Evolutionary conservation across 352 stramenopile genomes (phyloP).

Genomic region (Ophiocytium majus): DNA sequence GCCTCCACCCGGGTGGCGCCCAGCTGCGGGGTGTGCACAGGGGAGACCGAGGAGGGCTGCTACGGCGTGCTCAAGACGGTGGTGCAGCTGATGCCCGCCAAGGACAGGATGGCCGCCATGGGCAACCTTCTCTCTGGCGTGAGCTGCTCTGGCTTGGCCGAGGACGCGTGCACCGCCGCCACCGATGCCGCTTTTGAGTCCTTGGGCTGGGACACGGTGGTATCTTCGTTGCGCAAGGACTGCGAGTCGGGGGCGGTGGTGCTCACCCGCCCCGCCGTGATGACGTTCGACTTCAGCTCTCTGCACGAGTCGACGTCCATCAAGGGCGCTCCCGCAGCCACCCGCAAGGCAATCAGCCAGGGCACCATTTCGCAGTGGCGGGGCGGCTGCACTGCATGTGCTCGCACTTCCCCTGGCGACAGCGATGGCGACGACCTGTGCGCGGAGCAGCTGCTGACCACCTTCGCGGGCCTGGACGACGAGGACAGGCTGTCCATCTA

Average conservation of each 20-base stretch:
- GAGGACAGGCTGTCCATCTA: neutral
- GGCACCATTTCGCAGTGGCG: neutral
- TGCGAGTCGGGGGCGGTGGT: neutral
- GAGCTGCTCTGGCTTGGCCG: neutral
- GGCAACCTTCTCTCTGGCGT: neutral
- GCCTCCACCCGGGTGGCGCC: no score
- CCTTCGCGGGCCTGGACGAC: neutral
- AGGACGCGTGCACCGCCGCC: neutral
- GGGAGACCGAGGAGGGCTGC: neutral
- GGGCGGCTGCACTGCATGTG: neutral
- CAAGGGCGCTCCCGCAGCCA: neutral
- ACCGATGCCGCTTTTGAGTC: neutral
- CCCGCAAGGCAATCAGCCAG: neutral
- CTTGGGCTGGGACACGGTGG: neutral
- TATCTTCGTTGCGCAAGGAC: neutral
- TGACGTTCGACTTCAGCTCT: conserved; percentile 11
- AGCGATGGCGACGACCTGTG: conserved; percentile 10
- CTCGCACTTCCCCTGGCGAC: neutral
- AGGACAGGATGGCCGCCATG: neutral
- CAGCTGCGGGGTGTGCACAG: neutral
- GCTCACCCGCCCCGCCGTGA: neutral
- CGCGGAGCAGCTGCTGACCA: neutral
- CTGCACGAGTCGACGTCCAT: neutral
- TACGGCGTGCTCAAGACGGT: neutral
- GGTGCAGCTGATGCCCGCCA: neutral